Base-by-base conservation (phyloP, 2,329 filamentous ascomycete genomes). In the Xylaria sp. region DNA sequence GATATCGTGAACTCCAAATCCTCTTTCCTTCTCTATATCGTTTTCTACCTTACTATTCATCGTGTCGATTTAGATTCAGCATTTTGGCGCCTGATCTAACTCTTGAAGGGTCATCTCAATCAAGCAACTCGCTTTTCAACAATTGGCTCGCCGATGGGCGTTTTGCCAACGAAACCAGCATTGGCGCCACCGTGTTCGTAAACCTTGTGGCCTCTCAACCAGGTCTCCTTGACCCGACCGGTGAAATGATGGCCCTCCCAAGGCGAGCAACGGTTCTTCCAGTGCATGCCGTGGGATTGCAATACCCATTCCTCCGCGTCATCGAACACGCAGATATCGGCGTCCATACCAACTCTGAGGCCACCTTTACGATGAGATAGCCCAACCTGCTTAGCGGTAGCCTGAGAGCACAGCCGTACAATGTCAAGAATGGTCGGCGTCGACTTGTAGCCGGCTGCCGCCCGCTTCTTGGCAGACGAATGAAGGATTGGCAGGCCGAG, bases 271-370 rank as follows among this genome's bases (percentile, higher is more conserved):
- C 93, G 93, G 80, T 97, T 97, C 80, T 93, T 90, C 87, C 97
- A 99, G 72, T 96, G 87, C 94, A 99, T 97, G 58, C 93, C 93
- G 69, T 87, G 89, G 20, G 87, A 84, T 66, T 87, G 82, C 60
- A 97, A 90, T 28, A 89, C 86, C 86, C 95, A 99, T 73, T 87
- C 86, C 25, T 89, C 89, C n/a, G 85, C 82, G 70, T 97, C 93
- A 77, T 98, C 95, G 78, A 98, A 97, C 18, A 98, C 90, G 74
- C 93, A 96, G 50, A 98, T 86, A 77, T 98, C 95, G 0, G 91
- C 95, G 80, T 98, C 95, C 80, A 93, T 91, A 0, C 95, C 95
- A 0, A 89, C 91, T 66, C 85, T 87, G 46, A 97, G 81, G 60
- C 90, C 90, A n/a, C 94, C 94, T 82, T 97, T 97, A 72, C 85